Evolutionary conservation across 495 filamentous ascomycete genomes (phyloP), one percentile per base, ranked within the genome.

Genomic region (Hypoxylon lienhwacheense): DNA sequence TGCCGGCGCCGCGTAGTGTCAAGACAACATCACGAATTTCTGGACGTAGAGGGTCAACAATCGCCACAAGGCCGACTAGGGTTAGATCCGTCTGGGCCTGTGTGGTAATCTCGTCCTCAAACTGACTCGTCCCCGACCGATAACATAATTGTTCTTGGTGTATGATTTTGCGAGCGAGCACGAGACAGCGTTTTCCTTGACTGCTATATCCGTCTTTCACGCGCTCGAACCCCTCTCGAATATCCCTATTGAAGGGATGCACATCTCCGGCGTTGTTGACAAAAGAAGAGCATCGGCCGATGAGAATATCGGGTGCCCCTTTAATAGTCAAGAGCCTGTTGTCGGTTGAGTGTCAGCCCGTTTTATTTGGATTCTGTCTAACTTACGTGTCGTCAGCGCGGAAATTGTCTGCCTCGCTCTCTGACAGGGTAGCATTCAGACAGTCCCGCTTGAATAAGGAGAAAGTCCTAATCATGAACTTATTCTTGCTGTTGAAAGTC

Each of bases 401-500:
- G 59, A 76, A 79, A 0, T 64, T 42, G 7, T 66, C 59, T 20
- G 65, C 73, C 24, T 74, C 70, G 11, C 31, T 53, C 26, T 55
- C 52, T 1, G 74, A 64, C 8, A 79, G 22, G 0, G 73, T 74
- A 11, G 58, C 33, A 0, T 34, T 16, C 5, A 77, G 54, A 10
- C 72, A 75, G n/a, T 73, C 68, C 17, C 63, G 50, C 21, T 70
- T 57, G 7, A 59, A 64, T 24, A 74, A 34, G 5, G 69, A 67
- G 5, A 77, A 65, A 3, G 72, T 72, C 22, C 70, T 52, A 40
- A 87, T 75, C 84, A 87, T 88, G 66, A 80, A 90, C 63, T 89
- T 91, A 64, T 88, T 89, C 71, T 88, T 88, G 61, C 81, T 85
- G 65, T 89, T 91, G 71, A 91, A 90, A 0, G 82, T 82, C 5